Base-by-base conservation (phyloP, 1,284 basidiomycete species). In the Rugosomyces carneus region DNA sequence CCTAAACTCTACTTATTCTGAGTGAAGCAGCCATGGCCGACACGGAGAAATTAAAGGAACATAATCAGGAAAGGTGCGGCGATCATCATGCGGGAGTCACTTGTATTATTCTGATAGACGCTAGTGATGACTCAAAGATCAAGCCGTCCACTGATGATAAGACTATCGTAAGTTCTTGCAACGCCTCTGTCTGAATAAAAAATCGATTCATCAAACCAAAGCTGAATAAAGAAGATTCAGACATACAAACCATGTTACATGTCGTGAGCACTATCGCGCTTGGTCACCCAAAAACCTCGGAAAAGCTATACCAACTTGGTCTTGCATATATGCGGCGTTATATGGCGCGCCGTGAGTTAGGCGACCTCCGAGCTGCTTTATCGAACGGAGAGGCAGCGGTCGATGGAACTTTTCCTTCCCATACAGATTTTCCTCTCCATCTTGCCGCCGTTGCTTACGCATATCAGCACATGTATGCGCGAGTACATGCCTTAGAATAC, bases 291-390 rank as follows among this genome's bases (percentile, higher is more conserved):
- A 15, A 32, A 7, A 16, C 34, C 21, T 35, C 41, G 2, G 15
- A 19, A 18, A 40, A 29, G 26, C 24, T 40, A 8, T 31, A 40
- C 26, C 39, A 40, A 26, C 39, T 40, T 1, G 24, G 39, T 31
- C 39, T 40, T 27, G 27, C 39, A 15, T 40, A 40, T 11, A 40
- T 40, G 8, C 26, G 39, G 18, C 24, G 39, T 9, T 40, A 29
- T 27, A 13, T 40, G 15, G 18, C n/a, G 15, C 39, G 11, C 21
- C 8, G 18, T 6, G 18, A 21, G 15, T 19, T 44, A 10, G 19
- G 5, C 1, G 44, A 45, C 24, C 37, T 40, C 7, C 15, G 26
- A 3, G 37, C 29, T n/a, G 29, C 18, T 13, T 19, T 40, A 2
- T n/a, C 29, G 13, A n/a, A 40, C 31, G 21, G 32, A 13, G 32